These are phyloP conservation scores for Moniliella sp. DNA, from an alignment of 1,284 basidiomycete genomes.

Conservation along the genomic window DNA sequence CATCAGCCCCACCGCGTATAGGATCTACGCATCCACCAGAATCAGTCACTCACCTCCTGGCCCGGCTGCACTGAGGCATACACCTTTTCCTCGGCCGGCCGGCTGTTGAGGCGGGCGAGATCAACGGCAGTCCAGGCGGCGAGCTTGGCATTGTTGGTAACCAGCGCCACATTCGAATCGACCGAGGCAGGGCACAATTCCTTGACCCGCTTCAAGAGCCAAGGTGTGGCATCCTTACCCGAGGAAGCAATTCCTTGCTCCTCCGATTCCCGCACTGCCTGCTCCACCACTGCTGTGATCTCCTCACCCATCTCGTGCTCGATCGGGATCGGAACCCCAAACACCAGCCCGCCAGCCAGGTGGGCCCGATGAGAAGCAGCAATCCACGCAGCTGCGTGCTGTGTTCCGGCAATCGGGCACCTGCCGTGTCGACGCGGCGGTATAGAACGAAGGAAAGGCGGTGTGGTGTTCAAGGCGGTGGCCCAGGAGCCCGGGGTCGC, in stretches of 20 bases:
- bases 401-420: too few species aligned
- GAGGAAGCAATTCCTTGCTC: slow-evolving; percentile 54
- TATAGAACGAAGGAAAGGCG: slow-evolving; percentile 88
- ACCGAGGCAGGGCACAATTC: slow-evolving; percentile 51
- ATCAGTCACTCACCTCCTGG: not conserved
- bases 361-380: too few species aligned
- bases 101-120: slow-evolving; percentile 43
- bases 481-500: too few species aligned
- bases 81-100: not conserved
- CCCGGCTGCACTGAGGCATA: not conserved
- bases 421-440: slow-evolving; percentile 57
- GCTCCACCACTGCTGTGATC: slow-evolving; percentile 62
- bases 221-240: slow-evolving; percentile 85
- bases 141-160: slow-evolving; percentile 72
- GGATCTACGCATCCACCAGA: not conserved
- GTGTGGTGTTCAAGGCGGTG: too few species aligned
- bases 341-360: slow-evolving; percentile 37
- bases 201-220: slow-evolving; percentile 64
- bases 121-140: slow-evolving; percentile 63
- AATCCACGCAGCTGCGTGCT: too few species aligned
- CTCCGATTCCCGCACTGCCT: slow-evolving; percentile 63
- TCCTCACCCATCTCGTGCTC: slow-evolving; percentile 49
- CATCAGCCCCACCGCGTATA: not conserved
- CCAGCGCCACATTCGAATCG: slow-evolving; percentile 55
- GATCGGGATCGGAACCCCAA: slow-evolving; percentile 74